phyloP scores from a whole-genome alignment of 148 eudicot species.

The Salicornia ramosissima region DNA sequence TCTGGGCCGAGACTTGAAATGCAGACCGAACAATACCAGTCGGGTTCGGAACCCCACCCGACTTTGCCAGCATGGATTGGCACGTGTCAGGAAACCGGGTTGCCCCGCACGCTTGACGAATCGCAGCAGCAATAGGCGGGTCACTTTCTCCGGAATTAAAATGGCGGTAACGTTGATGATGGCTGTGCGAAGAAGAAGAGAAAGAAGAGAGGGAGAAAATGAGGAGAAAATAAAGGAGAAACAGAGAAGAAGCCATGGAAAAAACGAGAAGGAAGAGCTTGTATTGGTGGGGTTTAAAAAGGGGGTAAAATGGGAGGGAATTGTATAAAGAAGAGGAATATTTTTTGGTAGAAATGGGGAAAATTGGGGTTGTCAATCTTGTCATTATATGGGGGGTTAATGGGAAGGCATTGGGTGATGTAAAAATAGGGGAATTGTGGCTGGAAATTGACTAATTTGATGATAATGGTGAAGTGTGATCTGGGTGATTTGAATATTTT shows the following conservation, averaged over 20 bases:
- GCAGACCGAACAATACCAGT: constrained; percentile 43
- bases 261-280: constrained; percentile 22
- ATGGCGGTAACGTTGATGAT: constrained; percentile 22
- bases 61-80: constrained; percentile 29
- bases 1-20: constrained; percentile 25
- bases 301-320: neutral
- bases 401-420: neutral
- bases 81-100: constrained; percentile 53
- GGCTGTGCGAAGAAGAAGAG: constrained; percentile 27
- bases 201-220: constrained; percentile 23
- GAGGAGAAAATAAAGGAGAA: constrained; percentile 26
- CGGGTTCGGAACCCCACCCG: constrained; percentile 28
- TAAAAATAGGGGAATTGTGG: neutral
- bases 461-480: neutral
- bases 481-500: no score
- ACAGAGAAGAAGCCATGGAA: constrained; percentile 29
- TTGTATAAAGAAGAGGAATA: neutral
- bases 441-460: neutral
- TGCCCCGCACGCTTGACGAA: constrained; percentile 52
- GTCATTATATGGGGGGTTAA: neutral
- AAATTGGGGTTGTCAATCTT: neutral
- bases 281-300: constrained; percentile 6
- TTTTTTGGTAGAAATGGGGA: neutral
- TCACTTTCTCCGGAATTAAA: no score
- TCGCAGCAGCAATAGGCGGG: constrained; percentile 10